Conservation (phyloP, 2,329 filamentous ascomycete genomes). For the Stenocarpella maydis region DNA sequence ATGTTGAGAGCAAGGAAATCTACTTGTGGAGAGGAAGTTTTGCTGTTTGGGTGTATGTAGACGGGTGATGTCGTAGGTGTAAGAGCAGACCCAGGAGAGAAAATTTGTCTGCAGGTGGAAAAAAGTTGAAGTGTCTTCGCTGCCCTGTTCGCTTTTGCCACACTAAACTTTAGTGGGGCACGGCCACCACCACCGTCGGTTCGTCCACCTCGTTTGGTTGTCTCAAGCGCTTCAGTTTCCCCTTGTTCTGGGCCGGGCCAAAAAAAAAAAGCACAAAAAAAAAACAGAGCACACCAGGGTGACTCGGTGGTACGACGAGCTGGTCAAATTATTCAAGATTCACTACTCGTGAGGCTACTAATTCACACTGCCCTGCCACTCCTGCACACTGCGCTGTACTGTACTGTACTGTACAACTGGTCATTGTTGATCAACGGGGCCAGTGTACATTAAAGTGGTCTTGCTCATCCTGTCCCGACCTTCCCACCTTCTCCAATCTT, state of each 20-base stretch:
- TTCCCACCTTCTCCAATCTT: background rate
- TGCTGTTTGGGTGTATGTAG: constrained; percentile 29
- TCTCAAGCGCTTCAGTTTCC: background rate
- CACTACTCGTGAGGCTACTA: background rate
- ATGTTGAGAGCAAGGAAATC: constrained; percentile 46
- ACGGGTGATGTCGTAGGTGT: constrained; percentile 26
- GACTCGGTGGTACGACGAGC: background rate
- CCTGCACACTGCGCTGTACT: background rate
- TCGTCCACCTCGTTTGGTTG: constrained; percentile 5
- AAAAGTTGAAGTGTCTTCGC: constrained; percentile 30
- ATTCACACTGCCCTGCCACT: background rate
- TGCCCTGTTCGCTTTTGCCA: constrained; percentile 26
- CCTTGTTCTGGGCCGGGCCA: background rate
- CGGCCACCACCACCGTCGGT: constrained; percentile 13
- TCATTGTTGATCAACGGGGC: constrained; percentile 3
- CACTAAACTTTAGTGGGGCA: constrained; percentile 28
- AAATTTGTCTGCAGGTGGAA: constrained; percentile 33
- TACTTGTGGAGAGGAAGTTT: constrained; percentile 30
- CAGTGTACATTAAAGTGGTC: background rate
- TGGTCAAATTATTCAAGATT: background rate
- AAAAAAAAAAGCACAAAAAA: background rate
- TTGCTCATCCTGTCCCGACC: background rate
- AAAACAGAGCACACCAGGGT: background rate
- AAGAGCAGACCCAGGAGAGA: constrained; percentile 25
- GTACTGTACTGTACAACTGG: constrained; percentile 2